Evolutionary conservation across 352 stramenopile genomes (phyloP), one percentile per base, ranked within the genome.

Genomic region (Phytopythium cucurbitacearum): DNA sequence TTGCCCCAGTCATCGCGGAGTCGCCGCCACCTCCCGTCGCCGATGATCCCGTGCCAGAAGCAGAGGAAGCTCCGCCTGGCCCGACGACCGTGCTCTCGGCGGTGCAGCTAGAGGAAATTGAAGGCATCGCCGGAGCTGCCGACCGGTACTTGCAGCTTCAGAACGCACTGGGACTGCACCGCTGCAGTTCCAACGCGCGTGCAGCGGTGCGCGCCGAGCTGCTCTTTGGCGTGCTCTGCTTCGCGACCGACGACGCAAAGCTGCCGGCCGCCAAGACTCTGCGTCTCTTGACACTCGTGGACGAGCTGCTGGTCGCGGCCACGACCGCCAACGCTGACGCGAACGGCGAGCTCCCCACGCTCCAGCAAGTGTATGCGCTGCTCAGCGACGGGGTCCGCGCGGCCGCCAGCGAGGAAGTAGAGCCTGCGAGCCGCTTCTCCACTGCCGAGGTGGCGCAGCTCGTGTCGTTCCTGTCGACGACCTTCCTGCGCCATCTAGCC

Each of bases 401-500:
- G 28, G 50, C 15, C 13, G 11, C 10, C 44, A 55, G 39, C 9
- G 0, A 34, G 2, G 40, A 44, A 38, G 41, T 40, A 37, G 36
- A 60, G 15, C 28, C 40, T 28, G 36, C 36, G 38, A 45, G 35
- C 10, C 65, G 45, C 7, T 65, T 85, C 15, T 65, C 59, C n/a
- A 38, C 60, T 6, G 38, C 15, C 48, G 69, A 92, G 38, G 77
- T 89, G 32, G 58, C 66, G 34, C 66, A 50, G 9, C 75, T 91
- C 53, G 80, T 91, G n/a, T 39, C 52, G 42, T 92, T 87, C 64
- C 73, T 92, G 59, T 74, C 69, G 13, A 66, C 70, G 6, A 89
- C 82, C 9, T 86, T 91, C 60, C 88, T 88, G 57, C 66, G 69
- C 12, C 76, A 91, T 54, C 64, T 90, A 36, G 51, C 52, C 10